Percentiles rank a stretch among this genome's conserved stretches.
phyloP scores from a whole-genome alignment of 2,329 filamentous ascomycete genomes.

The Apiospora saccharicola region DNA sequence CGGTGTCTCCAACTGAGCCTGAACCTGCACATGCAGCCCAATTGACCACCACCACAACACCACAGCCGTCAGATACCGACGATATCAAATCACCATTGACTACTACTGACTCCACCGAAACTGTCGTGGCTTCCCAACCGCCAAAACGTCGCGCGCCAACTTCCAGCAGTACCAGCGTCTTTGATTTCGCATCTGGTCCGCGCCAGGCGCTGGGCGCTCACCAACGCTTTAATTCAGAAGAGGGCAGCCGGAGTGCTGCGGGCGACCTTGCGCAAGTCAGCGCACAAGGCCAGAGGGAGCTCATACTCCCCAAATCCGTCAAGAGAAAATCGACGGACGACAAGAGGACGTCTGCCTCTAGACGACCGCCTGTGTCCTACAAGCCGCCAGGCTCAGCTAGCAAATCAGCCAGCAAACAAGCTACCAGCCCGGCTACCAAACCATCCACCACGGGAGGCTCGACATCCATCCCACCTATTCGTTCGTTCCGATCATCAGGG shows the following conservation, averaged over 20 bases:
- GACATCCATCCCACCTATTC: constrained; percentile 58
- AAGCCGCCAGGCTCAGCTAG: constrained; percentile 47
- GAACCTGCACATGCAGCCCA: constrained; percentile 2
- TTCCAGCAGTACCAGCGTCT: constrained; percentile 41
- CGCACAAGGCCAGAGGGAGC: constrained; percentile 52
- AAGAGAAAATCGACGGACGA: constrained; percentile 55
- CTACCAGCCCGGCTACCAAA: constrained; percentile 43
- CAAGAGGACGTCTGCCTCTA: constrained; percentile 50
- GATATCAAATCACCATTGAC: constrained; percentile 24
- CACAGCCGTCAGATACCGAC: neutral
- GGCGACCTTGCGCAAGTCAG: constrained; percentile 39
- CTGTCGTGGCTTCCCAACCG: constrained; percentile 42
- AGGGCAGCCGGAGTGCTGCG: constrained; percentile 36
- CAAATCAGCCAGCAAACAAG: constrained; percentile 44
- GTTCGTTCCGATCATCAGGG: constrained; percentile 63
- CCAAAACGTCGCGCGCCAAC: constrained; percentile 49
- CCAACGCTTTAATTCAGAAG: constrained; percentile 31
- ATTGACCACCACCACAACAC: neutral
- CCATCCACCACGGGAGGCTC: constrained; percentile 38
- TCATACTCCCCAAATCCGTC: constrained; percentile 54
- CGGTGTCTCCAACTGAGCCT: constrained; percentile 33
- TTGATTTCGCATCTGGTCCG: constrained; percentile 13
- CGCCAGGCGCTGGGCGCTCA: constrained; percentile 20
- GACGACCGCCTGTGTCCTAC: constrained; percentile 60
- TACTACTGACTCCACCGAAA: constrained; percentile 38